A percentile compares a stretch with the other conserved stretches of the same genome.
These are phyloP conservation scores for Trichoderma atrobrunneum DNA, from an alignment of 2,329 filamentous ascomycete species.

Conservation along the genomic window DNA sequence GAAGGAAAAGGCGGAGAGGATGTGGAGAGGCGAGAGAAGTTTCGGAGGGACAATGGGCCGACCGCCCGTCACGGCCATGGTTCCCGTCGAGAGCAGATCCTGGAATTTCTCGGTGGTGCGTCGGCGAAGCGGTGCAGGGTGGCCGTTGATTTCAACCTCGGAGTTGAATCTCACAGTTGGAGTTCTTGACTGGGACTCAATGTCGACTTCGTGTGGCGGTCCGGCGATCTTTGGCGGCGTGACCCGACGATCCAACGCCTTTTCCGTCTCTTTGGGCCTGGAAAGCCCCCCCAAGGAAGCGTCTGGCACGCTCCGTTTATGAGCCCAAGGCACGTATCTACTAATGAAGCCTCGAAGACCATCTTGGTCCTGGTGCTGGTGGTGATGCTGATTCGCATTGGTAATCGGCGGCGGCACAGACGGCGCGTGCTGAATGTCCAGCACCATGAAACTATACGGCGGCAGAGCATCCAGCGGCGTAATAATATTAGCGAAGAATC, in stretches of 20 bases:
- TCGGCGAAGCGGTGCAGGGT: constrained; percentile 20
- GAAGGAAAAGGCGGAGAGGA: constrained; percentile 51
- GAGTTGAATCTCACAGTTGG: constrained; percentile 11
- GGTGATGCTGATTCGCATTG: background rate
- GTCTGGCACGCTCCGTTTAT: background rate
- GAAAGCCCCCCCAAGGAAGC: background rate
- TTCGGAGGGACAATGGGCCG: constrained; percentile 49
- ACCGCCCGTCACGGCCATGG: constrained; percentile 35
- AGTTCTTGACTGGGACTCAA: background rate
- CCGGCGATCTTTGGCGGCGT: background rate
- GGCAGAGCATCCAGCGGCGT: constrained; percentile 51
- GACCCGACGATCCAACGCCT: background rate
- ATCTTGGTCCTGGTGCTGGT: background rate
- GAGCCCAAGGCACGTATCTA: background rate
- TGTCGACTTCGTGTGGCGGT: background rate
- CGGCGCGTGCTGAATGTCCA: constrained; percentile 46
- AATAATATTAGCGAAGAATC: constrained; percentile 62
- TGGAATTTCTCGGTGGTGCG: constrained; percentile 41
- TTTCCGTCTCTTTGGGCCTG: background rate
- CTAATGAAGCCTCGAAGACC: background rate
- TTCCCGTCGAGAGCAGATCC: constrained; percentile 44
- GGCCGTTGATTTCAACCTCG: constrained; percentile 17
- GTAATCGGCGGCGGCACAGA: constrained; percentile 24
- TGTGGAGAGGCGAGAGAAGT: constrained; percentile 50
- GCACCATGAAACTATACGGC: constrained; percentile 47